Evolutionary conservation across 345 rosid genomes (phyloP).

Genomic region (Nephelium lappaceum): DNA sequence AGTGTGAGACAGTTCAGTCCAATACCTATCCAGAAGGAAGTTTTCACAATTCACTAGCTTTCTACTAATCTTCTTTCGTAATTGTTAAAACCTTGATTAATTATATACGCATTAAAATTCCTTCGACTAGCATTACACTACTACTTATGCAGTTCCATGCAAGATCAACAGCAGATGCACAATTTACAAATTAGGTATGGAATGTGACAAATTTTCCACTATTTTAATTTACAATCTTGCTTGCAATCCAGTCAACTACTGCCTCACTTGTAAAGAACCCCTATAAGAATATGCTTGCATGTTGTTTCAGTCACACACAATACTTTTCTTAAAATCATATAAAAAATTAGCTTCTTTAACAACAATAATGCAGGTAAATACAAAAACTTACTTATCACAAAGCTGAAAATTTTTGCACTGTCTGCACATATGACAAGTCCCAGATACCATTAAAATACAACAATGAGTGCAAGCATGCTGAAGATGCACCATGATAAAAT

Average conservation of each 20-base stretch:
- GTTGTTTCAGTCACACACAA: background rate
- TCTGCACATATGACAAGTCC: constrained; percentile 87
- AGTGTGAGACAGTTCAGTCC: background rate
- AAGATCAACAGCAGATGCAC: background rate
- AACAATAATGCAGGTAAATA: constrained; percentile 18
- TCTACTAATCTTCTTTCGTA: background rate
- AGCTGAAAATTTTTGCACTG: constrained; percentile 93
- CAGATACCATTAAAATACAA: constrained; percentile 86
- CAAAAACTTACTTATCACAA: constrained; percentile 78
- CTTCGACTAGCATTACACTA: background rate
- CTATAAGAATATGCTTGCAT: background rate
- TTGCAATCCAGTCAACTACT: background rate
- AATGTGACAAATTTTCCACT: background rate
- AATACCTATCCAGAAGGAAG: background rate
- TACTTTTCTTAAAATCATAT: no score
- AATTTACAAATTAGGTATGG: background rate
- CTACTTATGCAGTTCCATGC: background rate
- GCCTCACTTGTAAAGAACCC: background rate
- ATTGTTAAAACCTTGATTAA: background rate
- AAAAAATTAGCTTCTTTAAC: background rate
- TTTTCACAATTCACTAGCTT: background rate
- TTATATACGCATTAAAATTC: background rate
- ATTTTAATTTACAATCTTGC: background rate
- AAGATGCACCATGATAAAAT: constrained; percentile 98
- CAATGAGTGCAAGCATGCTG: constrained; percentile 94